A percentile compares a stretch with the other conserved stretches of the same genome.
These are phyloP conservation scores for Cornus florida DNA, from an alignment of 148 eudicot species.

Conservation along the genomic window DNA sequence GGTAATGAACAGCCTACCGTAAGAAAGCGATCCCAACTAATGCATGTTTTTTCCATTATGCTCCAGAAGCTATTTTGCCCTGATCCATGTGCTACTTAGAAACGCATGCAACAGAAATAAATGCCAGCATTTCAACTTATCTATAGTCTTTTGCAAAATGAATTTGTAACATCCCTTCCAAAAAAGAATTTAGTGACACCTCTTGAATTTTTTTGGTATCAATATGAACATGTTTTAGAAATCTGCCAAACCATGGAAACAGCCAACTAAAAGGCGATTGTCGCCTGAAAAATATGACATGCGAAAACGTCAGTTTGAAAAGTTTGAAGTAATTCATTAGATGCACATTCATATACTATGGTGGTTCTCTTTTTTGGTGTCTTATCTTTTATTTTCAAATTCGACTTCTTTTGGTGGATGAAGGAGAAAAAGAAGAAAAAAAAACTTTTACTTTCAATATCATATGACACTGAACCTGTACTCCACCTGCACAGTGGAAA, in stretches of 20 bases:
- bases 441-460: slow-evolving; percentile 44
- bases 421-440: slow-evolving; percentile 18
- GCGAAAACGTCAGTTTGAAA: neutral
- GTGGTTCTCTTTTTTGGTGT: neutral
- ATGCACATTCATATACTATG: neutral
- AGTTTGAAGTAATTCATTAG: neutral
- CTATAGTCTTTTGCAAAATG: neutral
- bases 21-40: neutral
- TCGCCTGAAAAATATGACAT: neutral
- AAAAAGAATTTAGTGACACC: neutral
- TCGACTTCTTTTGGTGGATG: slow-evolving; percentile 17
- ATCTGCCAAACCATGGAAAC: neutral
- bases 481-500: slow-evolving; percentile 98
- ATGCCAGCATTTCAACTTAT: neutral
- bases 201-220: neutral
- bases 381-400: neutral
- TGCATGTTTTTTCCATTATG: neutral
- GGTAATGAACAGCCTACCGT: neutral
- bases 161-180: neutral
- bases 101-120: neutral
- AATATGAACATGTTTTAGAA: slow-evolving; percentile 3
- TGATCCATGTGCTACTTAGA: neutral
- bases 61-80: slow-evolving; percentile 5
- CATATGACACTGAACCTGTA: slow-evolving; percentile 72
- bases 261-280: no score